These are phyloP conservation scores for Lupinus albus DNA, from an alignment of 306 rosid species.

Conservation along the genomic window DNA sequence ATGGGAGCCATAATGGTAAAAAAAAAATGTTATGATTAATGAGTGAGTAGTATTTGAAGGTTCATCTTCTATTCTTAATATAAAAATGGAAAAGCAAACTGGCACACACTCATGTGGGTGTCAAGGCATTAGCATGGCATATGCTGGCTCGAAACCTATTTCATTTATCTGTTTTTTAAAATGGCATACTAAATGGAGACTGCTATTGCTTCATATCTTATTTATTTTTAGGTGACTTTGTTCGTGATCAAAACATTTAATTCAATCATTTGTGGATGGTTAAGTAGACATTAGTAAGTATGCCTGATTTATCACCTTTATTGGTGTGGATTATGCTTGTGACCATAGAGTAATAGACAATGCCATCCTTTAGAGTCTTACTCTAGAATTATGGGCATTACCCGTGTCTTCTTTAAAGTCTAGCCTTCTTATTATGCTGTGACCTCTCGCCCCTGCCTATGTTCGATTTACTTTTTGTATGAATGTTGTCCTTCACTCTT, in stretches of 20 bases:
- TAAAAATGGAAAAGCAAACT: slow-evolving; percentile 12
- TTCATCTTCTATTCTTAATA: slow-evolving; percentile 2
- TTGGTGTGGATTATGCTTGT: background rate
- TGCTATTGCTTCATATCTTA: background rate
- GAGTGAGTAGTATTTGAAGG: background rate
- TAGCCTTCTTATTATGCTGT: background rate
- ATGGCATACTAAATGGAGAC: background rate
- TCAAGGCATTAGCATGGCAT: background rate
- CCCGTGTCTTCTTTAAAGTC: too few species aligned
- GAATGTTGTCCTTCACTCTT: background rate
- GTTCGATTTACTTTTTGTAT: slow-evolving; percentile 4
- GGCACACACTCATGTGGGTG: background rate
- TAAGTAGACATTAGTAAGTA: background rate
- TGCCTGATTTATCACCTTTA: background rate
- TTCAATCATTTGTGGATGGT: slow-evolving; percentile 10
- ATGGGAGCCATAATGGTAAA: background rate
- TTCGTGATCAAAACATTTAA: background rate
- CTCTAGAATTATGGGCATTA: slow-evolving; percentile 17
- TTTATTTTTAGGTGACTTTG: slow-evolving; percentile 1
- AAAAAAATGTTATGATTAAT: background rate
- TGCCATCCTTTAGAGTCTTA: slow-evolving; percentile 1
- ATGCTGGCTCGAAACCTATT: background rate
- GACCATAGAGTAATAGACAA: slow-evolving; percentile 1
- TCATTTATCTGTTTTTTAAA: slow-evolving; percentile 2
- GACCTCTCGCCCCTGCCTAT: background rate